A percentile compares a stretch with the other conserved stretches of the same genome.
Evolutionary conservation across 345 rosid genomes (phyloP).

Genomic region (Psidium guajava): DNA sequence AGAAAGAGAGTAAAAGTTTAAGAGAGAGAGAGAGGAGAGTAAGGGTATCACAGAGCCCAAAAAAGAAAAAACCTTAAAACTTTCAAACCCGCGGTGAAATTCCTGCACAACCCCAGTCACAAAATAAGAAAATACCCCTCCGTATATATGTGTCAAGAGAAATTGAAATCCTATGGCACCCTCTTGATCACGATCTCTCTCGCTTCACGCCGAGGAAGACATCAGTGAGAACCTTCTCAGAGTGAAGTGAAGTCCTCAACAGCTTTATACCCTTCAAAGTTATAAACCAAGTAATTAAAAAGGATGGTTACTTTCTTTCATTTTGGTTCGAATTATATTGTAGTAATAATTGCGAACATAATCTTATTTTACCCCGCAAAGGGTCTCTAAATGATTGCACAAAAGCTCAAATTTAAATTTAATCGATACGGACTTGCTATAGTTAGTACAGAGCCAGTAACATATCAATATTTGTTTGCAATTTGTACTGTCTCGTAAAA

Average conservation of each 20-base stretch:
- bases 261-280: conserved; percentile 4
- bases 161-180: not conserved
- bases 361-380: not conserved
- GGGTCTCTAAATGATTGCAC: not conserved
- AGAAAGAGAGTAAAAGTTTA: too few species aligned
- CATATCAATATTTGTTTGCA: not conserved
- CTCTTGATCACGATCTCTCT: not conserved
- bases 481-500: not conserved
- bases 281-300: not conserved
- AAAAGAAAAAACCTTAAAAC: not conserved
- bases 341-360: not conserved
- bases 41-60: too few species aligned
- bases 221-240: conserved; percentile 16
- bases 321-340: not conserved
- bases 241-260: conserved; percentile 9
- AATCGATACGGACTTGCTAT: not conserved
- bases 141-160: too few species aligned
- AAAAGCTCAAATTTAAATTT: not conserved
- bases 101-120: not conserved
- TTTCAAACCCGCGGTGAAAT: not conserved
- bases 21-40: too few species aligned
- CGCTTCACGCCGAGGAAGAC: not conserved
- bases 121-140: not conserved
- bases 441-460: not conserved
- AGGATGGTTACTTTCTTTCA: not conserved